Conservation (phyloP, 192 early-diverging fungal genomes). For the Fimicolochytrium jonesii region DNA sequence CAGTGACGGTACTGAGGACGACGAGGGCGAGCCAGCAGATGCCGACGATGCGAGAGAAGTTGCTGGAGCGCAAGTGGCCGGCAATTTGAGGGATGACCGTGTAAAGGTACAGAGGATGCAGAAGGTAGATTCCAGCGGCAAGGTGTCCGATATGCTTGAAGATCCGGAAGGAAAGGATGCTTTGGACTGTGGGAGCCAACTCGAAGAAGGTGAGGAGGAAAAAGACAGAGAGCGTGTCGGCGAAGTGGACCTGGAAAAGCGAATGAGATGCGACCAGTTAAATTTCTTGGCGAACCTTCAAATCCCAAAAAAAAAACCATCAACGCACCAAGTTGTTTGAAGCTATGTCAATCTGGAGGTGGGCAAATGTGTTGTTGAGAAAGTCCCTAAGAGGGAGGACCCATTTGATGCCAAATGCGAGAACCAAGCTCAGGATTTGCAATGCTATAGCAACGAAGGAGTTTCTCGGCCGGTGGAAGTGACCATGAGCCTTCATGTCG, state of each 20-base stretch:
- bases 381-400: background rate
- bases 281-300: too few species aligned
- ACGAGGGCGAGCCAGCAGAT: conserved; percentile 4
- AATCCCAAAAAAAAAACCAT: too few species aligned
- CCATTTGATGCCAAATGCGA: background rate
- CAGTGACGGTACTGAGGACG: background rate
- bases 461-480: background rate
- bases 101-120: background rate
- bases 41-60: background rate
- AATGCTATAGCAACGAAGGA: background rate
- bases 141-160: conserved; percentile 5
- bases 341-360: background rate
- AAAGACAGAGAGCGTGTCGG: conserved; percentile 6
- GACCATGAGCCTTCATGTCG: conserved; percentile 2
- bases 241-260: background rate
- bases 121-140: background rate
- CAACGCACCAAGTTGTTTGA: too few species aligned
- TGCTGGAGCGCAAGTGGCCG: too few species aligned
- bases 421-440: background rate
- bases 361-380: background rate
- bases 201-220: conserved; percentile 8
- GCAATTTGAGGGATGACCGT: conserved; percentile 6
- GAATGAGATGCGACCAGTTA: too few species aligned
- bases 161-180: background rate
- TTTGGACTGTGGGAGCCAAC: background rate